A percentile compares a stretch with the other conserved stretches of the same genome.
These are phyloP conservation scores for Malus hybrid DNA, from an alignment of 331 rosid genomes.

Conservation along the genomic window DNA sequence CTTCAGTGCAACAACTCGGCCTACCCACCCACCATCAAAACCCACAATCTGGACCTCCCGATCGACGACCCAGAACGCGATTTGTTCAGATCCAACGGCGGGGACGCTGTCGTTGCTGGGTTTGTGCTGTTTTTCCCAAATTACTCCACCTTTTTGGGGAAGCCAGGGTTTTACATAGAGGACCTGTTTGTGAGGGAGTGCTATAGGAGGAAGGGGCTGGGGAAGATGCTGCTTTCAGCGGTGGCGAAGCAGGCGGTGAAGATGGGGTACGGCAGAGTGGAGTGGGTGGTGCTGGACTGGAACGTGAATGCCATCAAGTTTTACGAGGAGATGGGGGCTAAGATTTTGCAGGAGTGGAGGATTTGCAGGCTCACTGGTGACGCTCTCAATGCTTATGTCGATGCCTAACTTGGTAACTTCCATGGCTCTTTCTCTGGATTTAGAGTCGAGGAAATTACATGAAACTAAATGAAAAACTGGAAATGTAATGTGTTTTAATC, in stretches of 20 bases:
- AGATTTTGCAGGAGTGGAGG: constrained; percentile 57
- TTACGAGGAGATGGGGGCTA: constrained; percentile 78
- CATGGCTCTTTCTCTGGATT: neutral
- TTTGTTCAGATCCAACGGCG: constrained; percentile 15
- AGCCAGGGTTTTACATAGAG: constrained; percentile 74
- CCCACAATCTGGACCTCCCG: constrained; percentile 37
- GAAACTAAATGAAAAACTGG: neutral
- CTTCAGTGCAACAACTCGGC: constrained; percentile 1
- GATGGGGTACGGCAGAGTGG: constrained; percentile 81
- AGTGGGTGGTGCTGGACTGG: constrained; percentile 87
- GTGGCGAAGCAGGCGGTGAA: constrained; percentile 83
- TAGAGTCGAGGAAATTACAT: neutral
- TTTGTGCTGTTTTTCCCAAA: constrained; percentile 68
- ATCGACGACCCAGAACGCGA: constrained; percentile 50
- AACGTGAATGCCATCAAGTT: constrained; percentile 61
- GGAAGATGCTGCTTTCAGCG: constrained; percentile 50
- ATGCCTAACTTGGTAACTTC: neutral
- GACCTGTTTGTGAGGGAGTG: constrained; percentile 68
- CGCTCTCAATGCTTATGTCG: constrained; percentile 43
- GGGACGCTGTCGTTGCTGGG: constrained; percentile 41
- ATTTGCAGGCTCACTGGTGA: constrained; percentile 68
- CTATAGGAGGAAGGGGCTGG: constrained; percentile 66
- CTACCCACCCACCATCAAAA: constrained; percentile 25
- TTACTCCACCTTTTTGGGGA: constrained; percentile 45
- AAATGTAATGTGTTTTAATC: no score